Base-by-base conservation (phyloP, 2,329 filamentous ascomycete species). In the Metarhizium humberi region DNA sequence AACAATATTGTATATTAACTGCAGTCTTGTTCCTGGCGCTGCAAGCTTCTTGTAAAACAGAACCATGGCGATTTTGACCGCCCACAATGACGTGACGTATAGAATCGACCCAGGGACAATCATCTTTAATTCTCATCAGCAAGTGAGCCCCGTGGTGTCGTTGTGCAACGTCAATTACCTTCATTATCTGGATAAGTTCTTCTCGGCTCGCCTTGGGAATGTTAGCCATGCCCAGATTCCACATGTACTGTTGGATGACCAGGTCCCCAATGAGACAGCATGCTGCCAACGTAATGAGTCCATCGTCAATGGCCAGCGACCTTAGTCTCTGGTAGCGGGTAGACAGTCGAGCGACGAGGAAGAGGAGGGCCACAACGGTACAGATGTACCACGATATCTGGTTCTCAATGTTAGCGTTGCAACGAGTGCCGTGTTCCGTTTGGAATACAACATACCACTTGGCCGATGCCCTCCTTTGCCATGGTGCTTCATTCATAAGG, bases 11-110 rank as follows among this genome's bases (percentile, higher is more conserved):
- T 74, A 74, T 0, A 73, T 58, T 5, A 61, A 61, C 52, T 73
- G 67, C 1, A 73, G 55, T 10, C 58, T 66, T 1, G 70, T 69
- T 30, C 69, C 67, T 1, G 64, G 67, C 0, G 63, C 67, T 2
- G 71, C 69, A 18, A 74, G 66, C 40, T 64, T 65, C 42, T 73
- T 74, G 63, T 74, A 74, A 55, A 74, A 73, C 1, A 73, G 47
- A 7, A 74, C 70, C 4, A 74, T 61, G 4, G 71, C 70, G 6
- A 72, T 62, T 50, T 74, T 74, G 61, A 74, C 69, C 13, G 69
- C 61, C 71, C 71, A 74, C 5, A 74, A 56, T 3, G 71, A 72
- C 3, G 71, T 61, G 0, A 73, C 69, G 49, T 74, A 74, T 2
- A 74, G 65, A 2, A 68, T 64, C 1, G 71, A 73, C 14, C 71